A percentile compares a stretch with the other conserved stretches of the same genome.
Conservation (phyloP, 2,329 filamentous ascomycete species). For the Dendrostoma leiphaemia region DNA sequence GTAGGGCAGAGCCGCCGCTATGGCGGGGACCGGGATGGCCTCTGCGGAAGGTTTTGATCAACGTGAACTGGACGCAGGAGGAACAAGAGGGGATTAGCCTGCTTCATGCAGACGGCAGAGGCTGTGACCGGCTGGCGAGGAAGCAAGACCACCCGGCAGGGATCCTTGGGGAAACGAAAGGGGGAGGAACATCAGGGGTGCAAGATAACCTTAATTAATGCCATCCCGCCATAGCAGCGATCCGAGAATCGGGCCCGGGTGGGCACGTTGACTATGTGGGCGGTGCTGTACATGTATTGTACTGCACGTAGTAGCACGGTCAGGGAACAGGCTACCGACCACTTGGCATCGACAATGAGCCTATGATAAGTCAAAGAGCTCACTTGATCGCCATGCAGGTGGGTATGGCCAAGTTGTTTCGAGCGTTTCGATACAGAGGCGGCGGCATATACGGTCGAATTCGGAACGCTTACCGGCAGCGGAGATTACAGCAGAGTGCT, state of each 20-base stretch:
- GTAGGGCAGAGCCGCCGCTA: no score
- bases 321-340: background rate
- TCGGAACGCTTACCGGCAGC: no score
- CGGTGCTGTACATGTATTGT: background rate
- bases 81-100: background rate
- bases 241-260: background rate
- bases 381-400: conserved; percentile 1
- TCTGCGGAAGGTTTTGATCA: background rate
- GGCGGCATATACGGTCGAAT: no score
- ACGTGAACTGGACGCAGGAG: background rate
- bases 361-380: background rate
- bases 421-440: background rate
- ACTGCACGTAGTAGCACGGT: no score
- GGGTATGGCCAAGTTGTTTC: background rate
- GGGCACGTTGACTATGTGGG: background rate
- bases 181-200: conserved; percentile 9
- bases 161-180: conserved; percentile 8
- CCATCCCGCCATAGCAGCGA: no score
- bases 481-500: no score
- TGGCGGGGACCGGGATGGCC: no score
- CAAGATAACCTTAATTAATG: conserved; percentile 17
- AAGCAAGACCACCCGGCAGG: background rate
- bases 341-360: background rate
- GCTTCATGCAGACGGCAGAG: background rate
- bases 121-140: conserved; percentile 1